Conservation (phyloP, 83 land plant genomes). For the Diphasiastrum complanatum region DNA sequence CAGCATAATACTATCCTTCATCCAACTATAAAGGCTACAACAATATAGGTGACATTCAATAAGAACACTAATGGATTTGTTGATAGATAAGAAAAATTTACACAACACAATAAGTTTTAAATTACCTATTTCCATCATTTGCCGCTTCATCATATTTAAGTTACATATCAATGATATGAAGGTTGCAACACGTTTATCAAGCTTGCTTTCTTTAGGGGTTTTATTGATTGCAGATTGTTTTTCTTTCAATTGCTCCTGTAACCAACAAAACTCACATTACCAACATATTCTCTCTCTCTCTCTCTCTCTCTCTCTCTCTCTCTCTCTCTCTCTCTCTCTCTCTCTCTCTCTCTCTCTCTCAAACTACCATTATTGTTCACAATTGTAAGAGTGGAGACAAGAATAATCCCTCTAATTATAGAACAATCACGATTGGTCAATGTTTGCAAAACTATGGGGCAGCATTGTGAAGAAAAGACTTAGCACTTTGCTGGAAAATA, state of each 20-base stretch:
- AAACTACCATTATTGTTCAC: no score
- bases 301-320: no score
- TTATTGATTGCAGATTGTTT: neutral
- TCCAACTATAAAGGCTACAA: neutral
- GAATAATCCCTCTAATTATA: no score
- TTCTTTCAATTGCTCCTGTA: conserved; percentile 1
- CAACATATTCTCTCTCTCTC: no score
- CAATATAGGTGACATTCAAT: neutral
- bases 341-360: no score
- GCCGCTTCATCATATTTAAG: conserved; percentile 89
- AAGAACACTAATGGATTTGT: neutral
- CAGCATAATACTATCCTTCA: neutral
- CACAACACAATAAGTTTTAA: neutral
- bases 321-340: no score
- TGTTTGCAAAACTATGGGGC: no score
- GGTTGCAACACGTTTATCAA: conserved; percentile 62
- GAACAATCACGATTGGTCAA: no score
- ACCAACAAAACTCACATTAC: neutral
- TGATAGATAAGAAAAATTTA: neutral
- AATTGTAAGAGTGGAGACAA: no score
- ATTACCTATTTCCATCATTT: conserved; percentile 90
- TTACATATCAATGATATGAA: conserved; percentile 79
- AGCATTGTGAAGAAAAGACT: no score
- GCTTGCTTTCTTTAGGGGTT: conserved; percentile 44
- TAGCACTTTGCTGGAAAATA: no score